phyloP scores from a whole-genome alignment of 192 early-diverging fungal genomes.

The Chytriomyces sp. region DNA sequence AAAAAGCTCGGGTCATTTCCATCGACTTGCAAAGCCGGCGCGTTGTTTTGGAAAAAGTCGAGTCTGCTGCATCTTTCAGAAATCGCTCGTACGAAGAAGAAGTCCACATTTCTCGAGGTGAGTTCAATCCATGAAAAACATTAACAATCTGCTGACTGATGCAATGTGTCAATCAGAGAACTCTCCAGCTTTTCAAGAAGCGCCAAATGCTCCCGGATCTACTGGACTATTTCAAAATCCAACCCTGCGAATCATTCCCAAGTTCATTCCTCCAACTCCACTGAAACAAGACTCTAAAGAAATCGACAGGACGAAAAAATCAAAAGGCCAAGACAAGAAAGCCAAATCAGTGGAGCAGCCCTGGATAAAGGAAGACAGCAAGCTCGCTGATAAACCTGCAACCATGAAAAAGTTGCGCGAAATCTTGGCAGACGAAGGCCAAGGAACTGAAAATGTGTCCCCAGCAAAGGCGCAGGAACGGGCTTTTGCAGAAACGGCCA shows the following conservation, averaged over 20 bases:
- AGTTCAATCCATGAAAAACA: neutral
- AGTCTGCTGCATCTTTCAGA: neutral
- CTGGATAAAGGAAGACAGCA: conserved; percentile 3
- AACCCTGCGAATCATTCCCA: conserved; percentile 39
- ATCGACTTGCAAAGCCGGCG: conserved; percentile 45
- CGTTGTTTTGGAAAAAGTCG: conserved; percentile 28
- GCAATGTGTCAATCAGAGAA: neutral
- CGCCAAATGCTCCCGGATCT: conserved; percentile 8
- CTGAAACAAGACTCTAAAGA: conserved; percentile 25
- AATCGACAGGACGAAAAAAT: neutral
- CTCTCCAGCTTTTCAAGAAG: neutral
- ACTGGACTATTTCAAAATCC: conserved; percentile 52
- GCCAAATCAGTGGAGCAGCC: neutral
- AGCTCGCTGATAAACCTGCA: neutral
- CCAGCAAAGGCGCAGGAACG: neutral
- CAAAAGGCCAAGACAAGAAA: conserved; percentile 10
- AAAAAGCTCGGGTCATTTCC: conserved; percentile 49
- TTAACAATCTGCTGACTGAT: neutral
- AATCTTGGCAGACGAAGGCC: neutral
- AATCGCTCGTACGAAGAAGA: neutral
- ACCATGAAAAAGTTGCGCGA: conserved; percentile 8
- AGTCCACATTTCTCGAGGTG: conserved; percentile 8
- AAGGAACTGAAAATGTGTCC: neutral
- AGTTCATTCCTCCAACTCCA: conserved; percentile 33
- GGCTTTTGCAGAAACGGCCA: neutral